These are phyloP conservation scores for Ajuga chamaepitys DNA, from an alignment of 257 asterid genomes.

Conservation along the genomic window DNA sequence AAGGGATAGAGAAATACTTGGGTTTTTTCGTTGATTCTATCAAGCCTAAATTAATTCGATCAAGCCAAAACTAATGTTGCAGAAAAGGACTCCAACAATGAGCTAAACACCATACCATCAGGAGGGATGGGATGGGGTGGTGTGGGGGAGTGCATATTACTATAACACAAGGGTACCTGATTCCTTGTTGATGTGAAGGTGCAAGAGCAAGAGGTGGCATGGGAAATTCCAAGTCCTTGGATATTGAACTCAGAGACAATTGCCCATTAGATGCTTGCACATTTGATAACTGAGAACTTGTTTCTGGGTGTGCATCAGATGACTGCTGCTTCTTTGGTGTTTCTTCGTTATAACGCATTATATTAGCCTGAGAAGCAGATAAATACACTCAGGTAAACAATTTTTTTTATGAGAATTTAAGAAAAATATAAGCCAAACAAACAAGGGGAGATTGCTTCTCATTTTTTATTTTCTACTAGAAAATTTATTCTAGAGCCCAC, in stretches of 20 bases:
- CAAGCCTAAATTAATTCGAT: too few species aligned
- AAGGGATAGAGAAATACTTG: too few species aligned
- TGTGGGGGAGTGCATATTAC: neutral
- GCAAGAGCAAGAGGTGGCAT: conserved; percentile 94
- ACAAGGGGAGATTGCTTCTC: neutral
- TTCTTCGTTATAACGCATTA: conserved; percentile 62
- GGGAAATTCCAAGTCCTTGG: conserved; percentile 73
- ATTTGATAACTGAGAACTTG: conserved; percentile 31
- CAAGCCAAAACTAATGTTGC: too few species aligned
- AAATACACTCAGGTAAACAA: conserved; percentile 9
- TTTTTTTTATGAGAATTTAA: neutral
- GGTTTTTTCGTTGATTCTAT: too few species aligned
- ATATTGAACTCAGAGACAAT: conserved; percentile 35
- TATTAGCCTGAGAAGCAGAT: conserved; percentile 56
- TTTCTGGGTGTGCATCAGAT: conserved; percentile 25
- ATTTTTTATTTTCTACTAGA: neutral
- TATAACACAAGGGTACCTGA: conserved; percentile 46
- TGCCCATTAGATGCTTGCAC: conserved; percentile 30
- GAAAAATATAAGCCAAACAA: neutral
- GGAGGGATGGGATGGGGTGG: neutral
- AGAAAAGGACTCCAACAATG: too few species aligned
- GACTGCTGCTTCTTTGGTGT: conserved; percentile 46
- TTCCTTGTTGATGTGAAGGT: conserved; percentile 53
- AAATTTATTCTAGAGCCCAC: neutral
- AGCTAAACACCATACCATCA: neutral